Conservation (phyloP, 805 yeast species). For the Hemisphaericaspora nanyangensis region DNA sequence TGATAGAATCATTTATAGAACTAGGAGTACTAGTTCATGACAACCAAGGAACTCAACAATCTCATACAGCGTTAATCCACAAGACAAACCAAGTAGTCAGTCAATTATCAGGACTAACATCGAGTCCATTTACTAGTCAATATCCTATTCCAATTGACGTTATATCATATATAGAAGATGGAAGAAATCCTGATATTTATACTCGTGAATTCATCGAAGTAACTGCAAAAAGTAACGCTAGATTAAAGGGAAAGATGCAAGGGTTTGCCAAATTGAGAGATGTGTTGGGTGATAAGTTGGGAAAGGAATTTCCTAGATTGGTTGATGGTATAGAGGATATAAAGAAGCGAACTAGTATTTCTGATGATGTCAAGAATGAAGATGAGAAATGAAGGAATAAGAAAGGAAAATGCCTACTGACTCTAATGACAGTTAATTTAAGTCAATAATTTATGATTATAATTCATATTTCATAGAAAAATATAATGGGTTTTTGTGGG, state of each 20-base stretch:
- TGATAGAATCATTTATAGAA: conserved; percentile 75
- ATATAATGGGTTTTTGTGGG: no score
- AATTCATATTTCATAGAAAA: no score
- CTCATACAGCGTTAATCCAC: conserved; percentile 47
- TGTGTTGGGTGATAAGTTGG: conserved; percentile 64
- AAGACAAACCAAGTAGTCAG: conserved; percentile 40
- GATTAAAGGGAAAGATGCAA: conserved; percentile 75
- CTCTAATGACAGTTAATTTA: no score
- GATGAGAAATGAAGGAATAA: no score
- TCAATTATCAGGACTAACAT: conserved; percentile 32
- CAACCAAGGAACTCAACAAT: conserved; percentile 82
- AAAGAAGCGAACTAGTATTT: conserved; percentile 40
- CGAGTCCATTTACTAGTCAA: conserved; percentile 29
- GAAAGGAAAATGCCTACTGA: no score
- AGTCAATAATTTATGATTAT: no score
- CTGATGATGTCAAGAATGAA: no score
- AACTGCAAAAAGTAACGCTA: conserved; percentile 84
- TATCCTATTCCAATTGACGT: conserved; percentile 74
- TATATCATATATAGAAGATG: conserved; percentile 89
- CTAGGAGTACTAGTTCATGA: conserved; percentile 91
- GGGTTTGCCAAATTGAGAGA: conserved; percentile 65
- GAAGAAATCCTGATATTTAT: conserved; percentile 94
- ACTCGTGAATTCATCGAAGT: conserved; percentile 96
- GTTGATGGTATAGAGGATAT: conserved; percentile 55
- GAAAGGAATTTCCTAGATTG: conserved; percentile 76